Conservation (phyloP, 331 rosid genomes). For the Rosa hybrid region DNA sequence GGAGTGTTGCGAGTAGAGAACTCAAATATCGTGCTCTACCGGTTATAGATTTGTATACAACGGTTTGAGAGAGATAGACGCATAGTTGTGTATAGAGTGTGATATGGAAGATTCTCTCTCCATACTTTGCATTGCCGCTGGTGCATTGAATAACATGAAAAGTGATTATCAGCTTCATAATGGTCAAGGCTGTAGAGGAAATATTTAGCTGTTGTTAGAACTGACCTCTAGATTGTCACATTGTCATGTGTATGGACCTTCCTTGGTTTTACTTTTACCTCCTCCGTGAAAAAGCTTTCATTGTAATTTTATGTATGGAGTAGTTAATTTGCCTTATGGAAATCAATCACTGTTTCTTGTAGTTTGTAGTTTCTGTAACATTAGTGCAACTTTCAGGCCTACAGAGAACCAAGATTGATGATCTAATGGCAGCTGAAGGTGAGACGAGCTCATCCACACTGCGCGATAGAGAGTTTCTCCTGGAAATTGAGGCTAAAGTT, state of each 20-base stretch:
- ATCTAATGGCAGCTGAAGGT: conserved; percentile 63
- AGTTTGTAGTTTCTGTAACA: conserved; percentile 42
- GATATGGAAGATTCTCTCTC: background rate
- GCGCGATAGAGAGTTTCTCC: conserved; percentile 54
- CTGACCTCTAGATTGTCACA: background rate
- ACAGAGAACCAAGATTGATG: conserved; percentile 7
- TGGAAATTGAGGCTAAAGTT: conserved; percentile 65
- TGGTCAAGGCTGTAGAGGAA: background rate
- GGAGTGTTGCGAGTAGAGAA: background rate
- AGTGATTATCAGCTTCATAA: background rate
- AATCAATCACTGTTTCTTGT: background rate
- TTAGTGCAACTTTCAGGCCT: background rate
- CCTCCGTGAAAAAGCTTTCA: background rate
- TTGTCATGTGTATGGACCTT: background rate
- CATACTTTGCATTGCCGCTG: background rate
- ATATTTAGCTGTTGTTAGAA: background rate
- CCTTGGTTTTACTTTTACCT: background rate
- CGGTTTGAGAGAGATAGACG: background rate
- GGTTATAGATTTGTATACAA: too few species aligned
- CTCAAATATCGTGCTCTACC: background rate
- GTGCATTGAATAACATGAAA: background rate
- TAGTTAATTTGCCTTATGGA: background rate
- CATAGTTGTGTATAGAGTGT: background rate
- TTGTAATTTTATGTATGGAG: background rate
- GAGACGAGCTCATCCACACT: conserved; percentile 52